Evolutionary conservation across 2,329 filamentous ascomycete genomes (phyloP).

Genomic region (Botryosphaeria agaves): DNA sequence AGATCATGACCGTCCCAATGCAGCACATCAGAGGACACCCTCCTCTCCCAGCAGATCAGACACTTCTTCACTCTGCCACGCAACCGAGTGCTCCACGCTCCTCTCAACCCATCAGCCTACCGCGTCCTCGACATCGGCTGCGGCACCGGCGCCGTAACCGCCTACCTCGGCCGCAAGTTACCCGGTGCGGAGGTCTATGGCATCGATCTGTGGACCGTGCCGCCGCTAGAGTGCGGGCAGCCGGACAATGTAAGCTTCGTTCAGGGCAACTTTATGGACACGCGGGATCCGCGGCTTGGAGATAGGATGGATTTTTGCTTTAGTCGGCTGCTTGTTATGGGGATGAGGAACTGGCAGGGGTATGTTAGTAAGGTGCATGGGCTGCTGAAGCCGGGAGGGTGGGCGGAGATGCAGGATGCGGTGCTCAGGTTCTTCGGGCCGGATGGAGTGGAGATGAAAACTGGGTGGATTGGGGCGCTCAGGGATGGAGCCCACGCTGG

Average conservation of each 20-base stretch:
- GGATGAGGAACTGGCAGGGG: conserved; percentile 6
- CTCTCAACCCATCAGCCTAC: conserved; percentile 1
- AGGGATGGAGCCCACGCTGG: neutral
- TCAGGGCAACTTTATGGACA: conserved; percentile 5
- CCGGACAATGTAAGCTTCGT: conserved; percentile 5
- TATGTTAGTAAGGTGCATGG: conserved; percentile 3
- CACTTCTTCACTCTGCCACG: too few relatives aligned
- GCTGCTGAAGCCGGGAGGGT: conserved; percentile 6
- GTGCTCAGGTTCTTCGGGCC: conserved; percentile 4
- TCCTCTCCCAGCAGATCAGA: too few relatives aligned
- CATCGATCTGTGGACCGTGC: conserved; percentile 1
- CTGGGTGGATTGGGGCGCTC: neutral
- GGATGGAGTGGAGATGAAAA: conserved; percentile 2
- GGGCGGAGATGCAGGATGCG: conserved; percentile 9
- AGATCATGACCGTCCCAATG: too few relatives aligned
- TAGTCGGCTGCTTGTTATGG: conserved; percentile 6
- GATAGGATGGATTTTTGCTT: conserved; percentile 5
- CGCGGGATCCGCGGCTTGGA: neutral
- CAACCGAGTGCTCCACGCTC: conserved; percentile 7
- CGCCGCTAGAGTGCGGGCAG: neutral
- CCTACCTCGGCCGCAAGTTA: neutral
- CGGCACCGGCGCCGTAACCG: conserved; percentile 1
- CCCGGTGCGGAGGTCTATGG: conserved; percentile 1
- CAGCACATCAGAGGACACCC: too few relatives aligned
- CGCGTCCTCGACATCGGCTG: conserved; percentile 2